Base-by-base conservation (phyloP, 805 yeast species). In the Metschnikowia picachoensis region DNA sequence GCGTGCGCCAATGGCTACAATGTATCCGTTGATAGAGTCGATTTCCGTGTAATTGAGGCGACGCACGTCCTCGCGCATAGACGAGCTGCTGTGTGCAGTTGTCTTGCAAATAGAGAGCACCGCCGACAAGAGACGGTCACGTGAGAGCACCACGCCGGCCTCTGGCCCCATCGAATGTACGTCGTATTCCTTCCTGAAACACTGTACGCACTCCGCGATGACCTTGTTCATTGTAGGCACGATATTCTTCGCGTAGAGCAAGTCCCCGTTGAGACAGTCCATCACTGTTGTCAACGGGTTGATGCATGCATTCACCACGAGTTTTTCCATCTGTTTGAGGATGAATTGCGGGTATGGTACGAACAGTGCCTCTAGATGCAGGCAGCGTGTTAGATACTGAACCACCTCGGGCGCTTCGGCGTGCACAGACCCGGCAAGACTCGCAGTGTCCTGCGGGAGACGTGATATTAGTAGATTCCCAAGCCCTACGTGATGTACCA, bases 211-310 rank as follows among this genome's bases (percentile, higher is more conserved):
- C 51, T 79, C 87, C 2, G 55, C 43, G 2, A 83, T 70, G 10
- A 83, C 61, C 13, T 64, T 59, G 17, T 51, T 57, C 57, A 80
- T 61, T 6, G 79, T 54, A 2, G 54, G 50, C 10, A 60, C 44
- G 3, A 69, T 58, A 8, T 70, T 59, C 3, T 64, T 59, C 30
- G 77, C 67, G 14, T 65, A 57, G n/a, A 74, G 64, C 15, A 92
- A 66, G 42, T 85, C 87, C 30, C 95, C 95, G 59, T 94, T 94
- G 33, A 74, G 60, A 59, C 94, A 85, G 61, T 87, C 85, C 25
- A 87, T 65, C 17, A 89, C 68, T 0, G 96, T 85, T 0, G 97
- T 86, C 28, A 85, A 68, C 0, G 97, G 86, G 59, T 94, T 92
- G 53, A 92, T 82, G 58, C 94, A 87, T 1, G 87, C 77, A 60